Conservation (phyloP, 2,329 filamentous ascomycete species). For the Cladosporium colombiae region DNA sequence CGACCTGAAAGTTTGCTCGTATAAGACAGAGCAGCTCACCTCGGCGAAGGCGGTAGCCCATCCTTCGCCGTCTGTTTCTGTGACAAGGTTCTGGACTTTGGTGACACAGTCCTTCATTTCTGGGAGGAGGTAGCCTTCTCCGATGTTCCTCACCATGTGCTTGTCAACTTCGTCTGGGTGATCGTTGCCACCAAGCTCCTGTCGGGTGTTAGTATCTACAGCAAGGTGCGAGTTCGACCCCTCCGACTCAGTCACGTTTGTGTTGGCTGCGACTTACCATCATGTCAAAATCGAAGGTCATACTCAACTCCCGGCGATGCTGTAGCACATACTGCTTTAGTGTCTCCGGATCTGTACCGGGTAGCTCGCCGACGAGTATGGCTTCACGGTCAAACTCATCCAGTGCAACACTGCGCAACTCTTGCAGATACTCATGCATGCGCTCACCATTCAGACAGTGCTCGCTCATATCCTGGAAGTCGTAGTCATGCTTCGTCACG, state of each 20-base stretch:
- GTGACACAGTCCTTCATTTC: conserved; percentile 33
- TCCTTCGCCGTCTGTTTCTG: conserved; percentile 50
- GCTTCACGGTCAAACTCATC: conserved; percentile 46
- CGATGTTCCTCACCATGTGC: conserved; percentile 16
- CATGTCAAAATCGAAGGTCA: conserved; percentile 21
- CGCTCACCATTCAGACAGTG: conserved; percentile 38
- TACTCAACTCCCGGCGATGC: conserved; percentile 14
- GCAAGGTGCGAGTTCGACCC: not conserved
- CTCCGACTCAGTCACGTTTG: not conserved
- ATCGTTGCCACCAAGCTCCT: conserved; percentile 20
- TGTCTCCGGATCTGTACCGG: conserved; percentile 13
- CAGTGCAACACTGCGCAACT: conserved; percentile 46
- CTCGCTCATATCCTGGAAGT: conserved; percentile 17
- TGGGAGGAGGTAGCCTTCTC: conserved; percentile 29
- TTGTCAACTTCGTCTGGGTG: conserved; percentile 21
- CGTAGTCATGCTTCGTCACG: conserved; percentile 22
- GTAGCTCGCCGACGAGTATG: conserved; percentile 52
- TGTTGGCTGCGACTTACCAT: not conserved
- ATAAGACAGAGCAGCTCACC: not conserved
- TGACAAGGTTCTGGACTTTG: conserved; percentile 49
- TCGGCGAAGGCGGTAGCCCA: conserved; percentile 19
- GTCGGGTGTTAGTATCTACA: not conserved
- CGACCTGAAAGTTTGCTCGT: not conserved
- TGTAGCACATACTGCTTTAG: conserved; percentile 12
- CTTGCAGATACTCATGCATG: conserved; percentile 50